These are phyloP conservation scores for Cornus controversa DNA, from an alignment of 148 eudicot genomes.

Conservation along the genomic window DNA sequence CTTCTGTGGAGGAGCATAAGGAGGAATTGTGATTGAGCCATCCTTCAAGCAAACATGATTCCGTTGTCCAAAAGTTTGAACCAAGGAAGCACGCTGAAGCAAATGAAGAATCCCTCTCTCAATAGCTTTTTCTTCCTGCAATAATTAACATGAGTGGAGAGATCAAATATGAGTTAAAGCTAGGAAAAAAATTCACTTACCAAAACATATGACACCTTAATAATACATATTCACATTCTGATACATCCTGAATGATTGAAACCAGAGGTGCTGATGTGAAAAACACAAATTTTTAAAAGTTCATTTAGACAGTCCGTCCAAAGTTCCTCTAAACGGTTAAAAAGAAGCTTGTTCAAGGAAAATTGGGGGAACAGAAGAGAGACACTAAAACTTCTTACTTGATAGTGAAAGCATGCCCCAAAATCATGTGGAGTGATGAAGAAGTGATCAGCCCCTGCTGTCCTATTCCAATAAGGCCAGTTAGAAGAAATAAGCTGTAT, in stretches of 20 bases:
- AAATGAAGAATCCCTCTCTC: constrained; percentile 91
- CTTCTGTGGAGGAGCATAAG: constrained; percentile 98
- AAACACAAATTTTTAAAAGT: background rate
- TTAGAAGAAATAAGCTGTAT: constrained; percentile 94
- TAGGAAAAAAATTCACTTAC: background rate
- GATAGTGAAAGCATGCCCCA: constrained; percentile 98
- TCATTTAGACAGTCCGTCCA: background rate
- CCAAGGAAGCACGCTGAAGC: constrained; percentile 89
- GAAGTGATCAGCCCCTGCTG: constrained; percentile 98
- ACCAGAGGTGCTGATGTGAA: background rate
- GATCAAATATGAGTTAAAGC: background rate
- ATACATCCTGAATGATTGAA: too few relatives aligned
- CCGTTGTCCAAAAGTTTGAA: constrained; percentile 94
- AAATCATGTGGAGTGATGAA: constrained; percentile 94
- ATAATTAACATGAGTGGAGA: background rate
- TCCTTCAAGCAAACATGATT: constrained; percentile 99
- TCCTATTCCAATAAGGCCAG: constrained; percentile 99
- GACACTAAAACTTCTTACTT: constrained; percentile 34
- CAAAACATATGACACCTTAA: background rate
- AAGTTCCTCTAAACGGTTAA: background rate
- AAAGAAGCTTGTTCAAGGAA: background rate
- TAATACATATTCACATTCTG: background rate
- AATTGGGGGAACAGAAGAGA: background rate
- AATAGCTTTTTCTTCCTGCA: constrained; percentile 98
- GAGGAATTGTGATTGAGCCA: constrained; percentile 87